Evolutionary conservation across 495 filamentous ascomycete genomes (phyloP).

Genomic region (Penicillium chermesinum): DNA sequence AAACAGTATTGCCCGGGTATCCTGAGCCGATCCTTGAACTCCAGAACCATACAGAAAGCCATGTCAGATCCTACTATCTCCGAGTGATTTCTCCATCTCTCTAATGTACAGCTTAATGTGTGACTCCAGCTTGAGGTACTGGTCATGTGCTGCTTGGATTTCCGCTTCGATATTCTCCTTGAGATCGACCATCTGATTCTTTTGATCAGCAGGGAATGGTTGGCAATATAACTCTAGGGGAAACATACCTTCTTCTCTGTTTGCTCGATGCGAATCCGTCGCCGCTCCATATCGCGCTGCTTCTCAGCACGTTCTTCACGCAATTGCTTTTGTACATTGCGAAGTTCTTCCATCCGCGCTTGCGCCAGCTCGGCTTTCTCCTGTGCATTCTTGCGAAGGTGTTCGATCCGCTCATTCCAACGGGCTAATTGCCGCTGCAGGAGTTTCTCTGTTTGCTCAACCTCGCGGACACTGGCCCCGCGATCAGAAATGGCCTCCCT

Average conservation of each 20-base stretch:
- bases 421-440: slow-evolving; percentile 78
- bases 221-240: neutral
- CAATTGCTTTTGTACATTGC: slow-evolving; percentile 71
- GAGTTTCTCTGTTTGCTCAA: slow-evolving; percentile 79
- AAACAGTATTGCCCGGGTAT: slow-evolving; percentile 38
- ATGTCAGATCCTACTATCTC: slow-evolving; percentile 24
- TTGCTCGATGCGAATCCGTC: slow-evolving; percentile 89
- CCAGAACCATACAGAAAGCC: slow-evolving; percentile 24
- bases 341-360: slow-evolving; percentile 83
- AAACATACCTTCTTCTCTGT: slow-evolving; percentile 90
- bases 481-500: slow-evolving; percentile 82
- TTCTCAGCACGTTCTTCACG: slow-evolving; percentile 81
- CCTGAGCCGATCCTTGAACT: slow-evolving; percentile 39
- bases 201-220: slow-evolving; percentile 6
- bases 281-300: slow-evolving; percentile 82
- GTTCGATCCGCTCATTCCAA: slow-evolving; percentile 79
- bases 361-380: slow-evolving; percentile 76
- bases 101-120: slow-evolving; percentile 97
- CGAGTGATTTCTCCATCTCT: slow-evolving; percentile 93
- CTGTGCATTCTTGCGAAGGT: slow-evolving; percentile 67
- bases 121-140: slow-evolving; percentile 93
- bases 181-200: slow-evolving; percentile 80
- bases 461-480: slow-evolving; percentile 82
- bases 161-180: slow-evolving; percentile 97
- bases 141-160: slow-evolving; percentile 77